Evolutionary conservation across 352 stramenopile species (phyloP), one percentile per base, ranked within the genome.

Genomic region (Globisporangium recalcitrans): DNA sequence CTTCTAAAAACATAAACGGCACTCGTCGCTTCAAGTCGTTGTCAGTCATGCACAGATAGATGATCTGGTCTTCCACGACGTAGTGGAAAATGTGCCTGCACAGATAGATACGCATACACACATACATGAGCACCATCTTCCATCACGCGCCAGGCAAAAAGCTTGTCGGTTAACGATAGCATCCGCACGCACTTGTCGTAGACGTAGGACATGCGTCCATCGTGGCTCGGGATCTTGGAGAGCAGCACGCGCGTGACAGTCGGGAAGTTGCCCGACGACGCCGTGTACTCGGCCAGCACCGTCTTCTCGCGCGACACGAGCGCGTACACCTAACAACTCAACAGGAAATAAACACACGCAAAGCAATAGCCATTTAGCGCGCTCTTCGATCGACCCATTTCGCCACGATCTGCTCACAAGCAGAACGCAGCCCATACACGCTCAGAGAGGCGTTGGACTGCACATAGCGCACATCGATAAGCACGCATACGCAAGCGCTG

Each of bases 1-100:
- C 97, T 65, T 99, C 88, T 48, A 99, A 80, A 74, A 99, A 99
- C 21, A 97, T 87, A 70, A 99, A 99, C 24, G 97, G 94, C 21
- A 99, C 82, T 47, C 97, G 91, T 48, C 97, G 88, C 77, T 98
- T 97, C 21, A 96, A 87, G 48, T 93, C 80, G 64, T 97, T 86
- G 74, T 99, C 97, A 14, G 91, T 95, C 96, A 99, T 99, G 77
- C 97, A 99, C 21, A 99, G 77, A 72, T 96, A 99, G 53, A 91
- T 99, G 63, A 99, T 87, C 16, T 93, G 84, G 62, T 96, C 77
- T 63, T 98, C 88, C 13, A 98, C 91, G 49, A 99, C 78, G 77
- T 99, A 99, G 71, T 99, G 97, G 82, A 98, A 98, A 46, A 93
- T 80, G 62, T 97, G 81, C 49, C 81, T 90, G 65, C 36, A 26